These are phyloP conservation scores for Beauveria medogensis DNA, from an alignment of 2,329 filamentous ascomycete species.

Conservation along the genomic window DNA sequence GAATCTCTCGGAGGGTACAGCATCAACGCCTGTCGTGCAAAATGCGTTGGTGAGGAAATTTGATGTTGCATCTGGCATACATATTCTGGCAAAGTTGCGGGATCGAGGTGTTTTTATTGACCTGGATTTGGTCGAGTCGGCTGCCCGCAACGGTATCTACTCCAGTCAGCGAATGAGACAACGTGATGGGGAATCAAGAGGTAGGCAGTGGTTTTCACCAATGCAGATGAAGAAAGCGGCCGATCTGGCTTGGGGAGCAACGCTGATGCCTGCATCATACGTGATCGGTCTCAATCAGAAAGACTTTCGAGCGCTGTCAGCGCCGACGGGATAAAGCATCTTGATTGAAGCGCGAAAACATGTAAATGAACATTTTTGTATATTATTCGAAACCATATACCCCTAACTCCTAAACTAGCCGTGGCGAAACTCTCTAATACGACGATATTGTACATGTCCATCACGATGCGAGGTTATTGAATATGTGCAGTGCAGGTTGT, in stretches of 20 bases:
- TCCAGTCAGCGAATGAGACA: slow-evolving; percentile 22
- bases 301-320: neutral
- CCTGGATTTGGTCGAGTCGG: slow-evolving; percentile 21
- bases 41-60: slow-evolving; percentile 16
- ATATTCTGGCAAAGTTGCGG: slow-evolving; percentile 26
- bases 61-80: slow-evolving; percentile 29
- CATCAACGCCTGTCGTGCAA: neutral
- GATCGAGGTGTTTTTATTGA: slow-evolving; percentile 29
- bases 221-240: slow-evolving; percentile 6
- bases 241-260: slow-evolving; percentile 7
- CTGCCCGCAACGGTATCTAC: slow-evolving; percentile 23
- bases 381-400: slow-evolving; percentile 1
- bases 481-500: neutral
- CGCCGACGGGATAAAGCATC: neutral
- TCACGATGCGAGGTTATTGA: neutral
- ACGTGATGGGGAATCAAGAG: slow-evolving; percentile 21
- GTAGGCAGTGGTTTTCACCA: slow-evolving; percentile 23
- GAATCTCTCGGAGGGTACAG: neutral
- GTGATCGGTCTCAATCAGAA: neutral
- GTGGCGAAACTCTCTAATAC: neutral
- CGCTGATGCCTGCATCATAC: neutral
- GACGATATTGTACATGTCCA: slow-evolving; percentile 6
- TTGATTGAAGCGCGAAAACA: neutral
- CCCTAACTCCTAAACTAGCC: neutral
- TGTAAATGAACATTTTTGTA: neutral